Conservation (phyloP, 139 green algal species). For the Chlamydomonas schloesseri region DNA sequence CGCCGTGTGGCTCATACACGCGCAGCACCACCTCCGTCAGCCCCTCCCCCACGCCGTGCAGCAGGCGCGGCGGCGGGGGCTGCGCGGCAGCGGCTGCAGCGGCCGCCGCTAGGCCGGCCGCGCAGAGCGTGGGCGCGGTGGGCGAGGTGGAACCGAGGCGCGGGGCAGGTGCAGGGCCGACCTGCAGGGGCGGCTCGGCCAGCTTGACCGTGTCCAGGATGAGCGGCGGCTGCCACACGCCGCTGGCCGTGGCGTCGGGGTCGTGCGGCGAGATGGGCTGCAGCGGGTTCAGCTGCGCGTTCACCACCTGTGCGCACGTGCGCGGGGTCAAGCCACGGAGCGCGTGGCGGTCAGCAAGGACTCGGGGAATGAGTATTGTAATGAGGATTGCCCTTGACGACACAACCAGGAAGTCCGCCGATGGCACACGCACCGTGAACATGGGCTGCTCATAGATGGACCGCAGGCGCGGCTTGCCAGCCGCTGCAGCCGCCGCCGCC, state of each 20-base stretch:
- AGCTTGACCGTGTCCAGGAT: slow-evolving; percentile 53
- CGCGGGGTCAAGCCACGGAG: too few relatives aligned
- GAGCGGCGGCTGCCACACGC: background rate
- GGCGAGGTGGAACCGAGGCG: too few relatives aligned
- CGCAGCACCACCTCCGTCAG: slow-evolving; percentile 7
- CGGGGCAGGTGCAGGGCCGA: background rate
- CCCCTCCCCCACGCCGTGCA: background rate
- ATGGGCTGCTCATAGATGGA: background rate
- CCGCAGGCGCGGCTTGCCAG: background rate
- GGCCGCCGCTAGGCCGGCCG: background rate
- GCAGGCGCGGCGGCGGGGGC: background rate
- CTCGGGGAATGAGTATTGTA: too few relatives aligned
- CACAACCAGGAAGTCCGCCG: too few relatives aligned
- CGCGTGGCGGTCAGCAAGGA: too few relatives aligned
- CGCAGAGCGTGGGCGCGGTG: background rate
- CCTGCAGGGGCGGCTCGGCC: slow-evolving; percentile 33
- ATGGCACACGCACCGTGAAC: background rate
- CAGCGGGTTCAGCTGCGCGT: background rate
- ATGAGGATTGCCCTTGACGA: too few relatives aligned
- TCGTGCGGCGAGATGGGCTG: background rate
- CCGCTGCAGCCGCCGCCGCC: too few relatives aligned
- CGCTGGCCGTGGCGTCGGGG: background rate
- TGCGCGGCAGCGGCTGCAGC: background rate
- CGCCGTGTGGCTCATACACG: slow-evolving; percentile 54
- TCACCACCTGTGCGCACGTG: background rate